Conservation (phyloP, 495 filamentous ascomycete species). For the Neurospora tetrasperma region DNA sequence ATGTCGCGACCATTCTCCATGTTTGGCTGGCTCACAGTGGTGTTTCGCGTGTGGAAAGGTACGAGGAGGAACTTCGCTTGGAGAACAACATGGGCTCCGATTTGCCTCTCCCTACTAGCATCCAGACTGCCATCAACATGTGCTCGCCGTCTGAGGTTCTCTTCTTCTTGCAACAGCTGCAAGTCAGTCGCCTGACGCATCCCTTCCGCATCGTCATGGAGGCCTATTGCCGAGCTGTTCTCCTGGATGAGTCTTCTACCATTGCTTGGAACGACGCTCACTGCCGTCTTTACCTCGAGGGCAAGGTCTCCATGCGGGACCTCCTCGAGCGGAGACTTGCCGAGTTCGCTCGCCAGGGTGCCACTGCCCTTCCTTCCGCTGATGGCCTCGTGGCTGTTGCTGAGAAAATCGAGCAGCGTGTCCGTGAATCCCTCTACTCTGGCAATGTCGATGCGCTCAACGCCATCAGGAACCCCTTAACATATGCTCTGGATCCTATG, state of each 20-base stretch:
- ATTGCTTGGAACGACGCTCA: conserved; percentile 14
- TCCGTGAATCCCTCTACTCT: conserved; percentile 7
- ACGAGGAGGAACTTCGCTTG: conserved; percentile 16
- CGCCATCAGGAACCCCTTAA: conserved; percentile 3
- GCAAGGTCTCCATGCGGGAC: conserved; percentile 5
- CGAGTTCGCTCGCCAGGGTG: conserved; percentile 4
- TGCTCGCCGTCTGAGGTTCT: conserved; percentile 14
- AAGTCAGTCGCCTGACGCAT: conserved; percentile 5
- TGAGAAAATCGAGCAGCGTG: neutral
- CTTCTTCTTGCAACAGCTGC: conserved; percentile 13
- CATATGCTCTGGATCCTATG: conserved; percentile 8
- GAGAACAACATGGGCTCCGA: conserved; percentile 1
- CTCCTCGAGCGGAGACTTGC: conserved; percentile 10
- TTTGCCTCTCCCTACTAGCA: conserved; percentile 9
- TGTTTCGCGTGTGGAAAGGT: conserved; percentile 11
- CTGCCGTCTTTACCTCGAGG: conserved; percentile 8
- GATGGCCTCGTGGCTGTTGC: conserved; percentile 5
- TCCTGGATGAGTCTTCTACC: conserved; percentile 9
- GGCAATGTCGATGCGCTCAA: conserved; percentile 9
- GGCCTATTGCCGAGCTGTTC: conserved; percentile 3
- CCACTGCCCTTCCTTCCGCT: neutral
- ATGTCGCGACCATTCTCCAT: conserved; percentile 15
- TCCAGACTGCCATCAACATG: conserved; percentile 10
- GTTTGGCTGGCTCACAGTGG: conserved; percentile 20
- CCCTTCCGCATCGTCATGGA: conserved; percentile 11